These are phyloP conservation scores for Fusarium gaditjirri DNA, from an alignment of 2,329 filamentous ascomycete genomes.

Conservation along the genomic window DNA sequence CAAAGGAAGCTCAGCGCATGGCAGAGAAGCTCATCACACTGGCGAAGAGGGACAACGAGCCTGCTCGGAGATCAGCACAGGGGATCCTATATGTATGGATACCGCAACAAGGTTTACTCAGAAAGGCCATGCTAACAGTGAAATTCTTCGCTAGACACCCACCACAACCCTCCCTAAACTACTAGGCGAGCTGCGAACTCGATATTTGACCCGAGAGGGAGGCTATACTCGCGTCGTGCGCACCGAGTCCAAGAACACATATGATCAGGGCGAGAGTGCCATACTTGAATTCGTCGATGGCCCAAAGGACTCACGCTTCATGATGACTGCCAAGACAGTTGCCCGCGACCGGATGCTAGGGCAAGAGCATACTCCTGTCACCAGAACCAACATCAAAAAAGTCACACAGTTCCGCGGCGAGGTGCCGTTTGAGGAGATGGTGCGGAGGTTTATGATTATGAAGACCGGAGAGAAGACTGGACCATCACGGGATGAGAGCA, in stretches of 20 bases:
- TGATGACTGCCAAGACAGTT: conserved; percentile 88
- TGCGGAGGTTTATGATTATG: conserved; percentile 54
- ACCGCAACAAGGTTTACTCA: neutral
- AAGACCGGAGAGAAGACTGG: conserved; percentile 15
- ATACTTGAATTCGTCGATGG: conserved; percentile 97
- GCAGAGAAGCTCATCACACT: conserved; percentile 95
- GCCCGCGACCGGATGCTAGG: conserved; percentile 70
- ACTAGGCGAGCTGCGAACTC: conserved; percentile 81
- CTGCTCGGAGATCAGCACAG: conserved; percentile 77
- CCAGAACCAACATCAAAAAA: conserved; percentile 82
- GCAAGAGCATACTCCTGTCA: conserved; percentile 74
- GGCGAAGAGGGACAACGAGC: conserved; percentile 92
- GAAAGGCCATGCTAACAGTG: conserved; percentile 17
- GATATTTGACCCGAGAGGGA: conserved; percentile 82
- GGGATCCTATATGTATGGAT: conserved; percentile 84
- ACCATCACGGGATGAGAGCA: conserved; percentile 24
- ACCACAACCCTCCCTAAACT: conserved; percentile 82
- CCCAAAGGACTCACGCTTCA: conserved; percentile 92
- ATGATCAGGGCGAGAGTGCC: conserved; percentile 87
- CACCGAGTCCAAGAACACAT: conserved; percentile 84
- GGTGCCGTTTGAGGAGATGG: conserved; percentile 73
- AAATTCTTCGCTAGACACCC: conserved; percentile 64
- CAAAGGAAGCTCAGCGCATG: conserved; percentile 93
- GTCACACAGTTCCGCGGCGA: conserved; percentile 82
- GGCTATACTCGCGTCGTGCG: conserved; percentile 96